phyloP scores from a whole-genome alignment of 345 rosid genomes.

The Passiflora organensis region DNA sequence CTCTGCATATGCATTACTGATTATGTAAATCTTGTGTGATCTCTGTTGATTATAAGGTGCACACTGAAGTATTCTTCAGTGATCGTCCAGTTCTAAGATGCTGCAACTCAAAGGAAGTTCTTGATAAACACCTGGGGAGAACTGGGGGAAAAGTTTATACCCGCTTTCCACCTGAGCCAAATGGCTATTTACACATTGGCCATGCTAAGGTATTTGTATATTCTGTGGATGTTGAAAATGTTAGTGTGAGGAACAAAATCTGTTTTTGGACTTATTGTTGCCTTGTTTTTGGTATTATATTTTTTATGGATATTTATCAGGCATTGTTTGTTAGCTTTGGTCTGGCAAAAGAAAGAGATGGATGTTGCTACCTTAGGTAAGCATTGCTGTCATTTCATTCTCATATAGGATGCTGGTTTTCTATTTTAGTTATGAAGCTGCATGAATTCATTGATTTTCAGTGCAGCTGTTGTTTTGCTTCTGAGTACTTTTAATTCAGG shows the following conservation, averaged over 20 bases:
- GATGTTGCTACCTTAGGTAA: constrained; percentile 84
- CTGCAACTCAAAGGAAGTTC: constrained; percentile 71
- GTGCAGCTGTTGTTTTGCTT: too few relatives aligned
- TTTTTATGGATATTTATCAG: constrained; percentile 31
- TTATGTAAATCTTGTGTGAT: not conserved
- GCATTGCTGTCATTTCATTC: constrained; percentile 11
- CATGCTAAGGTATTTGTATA: constrained; percentile 76
- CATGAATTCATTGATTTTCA: too few relatives aligned
- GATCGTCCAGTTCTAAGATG: constrained; percentile 69
- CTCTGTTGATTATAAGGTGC: constrained; percentile 43
- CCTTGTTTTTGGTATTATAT: constrained; percentile 1
- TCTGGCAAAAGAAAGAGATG: constrained; percentile 85
- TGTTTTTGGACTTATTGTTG: not conserved
- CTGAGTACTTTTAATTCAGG: too few relatives aligned
- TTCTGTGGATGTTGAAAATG: not conserved
- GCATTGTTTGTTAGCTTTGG: constrained; percentile 99
- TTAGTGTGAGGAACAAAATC: not conserved
- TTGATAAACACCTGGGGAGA: constrained; percentile 69
- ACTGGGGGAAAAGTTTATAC: constrained; percentile 77
- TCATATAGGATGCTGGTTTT: not conserved
- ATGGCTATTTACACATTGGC: constrained; percentile 97
- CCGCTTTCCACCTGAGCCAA: constrained; percentile 96
- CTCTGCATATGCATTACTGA: too few relatives aligned
- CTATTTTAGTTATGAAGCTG: too few relatives aligned
- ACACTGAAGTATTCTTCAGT: constrained; percentile 81